phyloP scores from a whole-genome alignment of 306 rosid genomes.

The Sphenostylis stenocarpa region DNA sequence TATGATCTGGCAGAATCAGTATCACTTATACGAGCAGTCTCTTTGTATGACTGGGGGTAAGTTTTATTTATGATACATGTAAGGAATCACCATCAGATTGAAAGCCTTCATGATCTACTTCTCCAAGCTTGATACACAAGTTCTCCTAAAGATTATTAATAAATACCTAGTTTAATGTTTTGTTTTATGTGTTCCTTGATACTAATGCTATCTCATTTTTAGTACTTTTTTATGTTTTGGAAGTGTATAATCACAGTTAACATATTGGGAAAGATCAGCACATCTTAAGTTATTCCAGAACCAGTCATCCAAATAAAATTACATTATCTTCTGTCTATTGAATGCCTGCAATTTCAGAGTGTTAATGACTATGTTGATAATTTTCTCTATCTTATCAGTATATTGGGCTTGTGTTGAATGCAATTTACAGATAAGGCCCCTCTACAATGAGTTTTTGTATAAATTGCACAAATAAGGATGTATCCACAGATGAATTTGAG shows the following conservation, averaged over 20 bases:
- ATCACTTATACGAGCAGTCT: conserved; percentile 69
- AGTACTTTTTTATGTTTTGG: background rate
- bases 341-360: conserved; percentile 11
- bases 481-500: background rate
- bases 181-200: conserved; percentile 16
- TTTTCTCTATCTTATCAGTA: conserved; percentile 10
- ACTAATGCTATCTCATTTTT: conserved; percentile 3
- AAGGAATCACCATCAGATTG: conserved; percentile 29
- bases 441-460: background rate
- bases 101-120: conserved; percentile 22
- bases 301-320: conserved; percentile 10
- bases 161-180: conserved; percentile 5
- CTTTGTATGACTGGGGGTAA: conserved; percentile 97
- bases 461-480: background rate
- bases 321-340: conserved; percentile 6
- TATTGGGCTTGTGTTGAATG: conserved; percentile 15
- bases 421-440: background rate
- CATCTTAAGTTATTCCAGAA: conserved; percentile 4
- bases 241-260: background rate
- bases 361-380: background rate
- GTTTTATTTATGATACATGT: conserved; percentile 40
- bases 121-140: conserved; percentile 1
- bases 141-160: conserved; percentile 3
- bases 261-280: background rate
- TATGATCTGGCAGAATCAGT: conserved; percentile 81